phyloP scores from a whole-genome alignment of 2,329 filamentous ascomycete genomes.

The Monosporascus sp. region DNA sequence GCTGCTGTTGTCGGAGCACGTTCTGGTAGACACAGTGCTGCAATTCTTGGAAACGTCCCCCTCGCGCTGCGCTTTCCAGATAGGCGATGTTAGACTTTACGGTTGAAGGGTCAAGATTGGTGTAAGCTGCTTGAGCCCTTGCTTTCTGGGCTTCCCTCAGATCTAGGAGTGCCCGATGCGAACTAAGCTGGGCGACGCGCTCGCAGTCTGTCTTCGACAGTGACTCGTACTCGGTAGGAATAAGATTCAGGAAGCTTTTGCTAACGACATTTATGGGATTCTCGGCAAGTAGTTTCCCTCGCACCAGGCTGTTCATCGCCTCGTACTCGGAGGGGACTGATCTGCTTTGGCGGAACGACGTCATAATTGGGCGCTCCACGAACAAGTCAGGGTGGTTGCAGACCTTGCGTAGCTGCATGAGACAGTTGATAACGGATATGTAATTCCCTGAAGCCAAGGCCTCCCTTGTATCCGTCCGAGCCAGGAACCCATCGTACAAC shows the following conservation, averaged over 20 bases:
- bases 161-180: slow-evolving; percentile 63
- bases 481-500: slow-evolving; percentile 94
- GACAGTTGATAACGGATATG: slow-evolving; percentile 94
- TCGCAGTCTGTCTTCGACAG: slow-evolving; percentile 51
- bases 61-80: slow-evolving; percentile 65
- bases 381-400: slow-evolving; percentile 98
- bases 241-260: slow-evolving; percentile 72
- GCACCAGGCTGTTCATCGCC: slow-evolving; percentile 64
- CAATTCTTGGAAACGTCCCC: slow-evolving; percentile 68
- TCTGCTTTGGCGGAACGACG: slow-evolving; percentile 84
- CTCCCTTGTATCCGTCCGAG: slow-evolving; percentile 79
- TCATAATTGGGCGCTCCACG: slow-evolving; percentile 92
- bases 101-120: slow-evolving; percentile 57
- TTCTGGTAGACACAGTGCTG: slow-evolving; percentile 79
- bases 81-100: slow-evolving; percentile 65
- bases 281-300: slow-evolving; percentile 57
- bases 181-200: slow-evolving; percentile 60
- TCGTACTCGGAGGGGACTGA: slow-evolving; percentile 73
- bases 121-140: slow-evolving; percentile 50
- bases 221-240: slow-evolving; percentile 65
- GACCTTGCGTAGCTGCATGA: slow-evolving; percentile 96
- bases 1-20: slow-evolving; percentile 70
- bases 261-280: slow-evolving; percentile 60
- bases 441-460: slow-evolving; percentile 92
- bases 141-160: slow-evolving; percentile 65